These are phyloP conservation scores for Entoloma clypeatum DNA, from an alignment of 1,284 basidiomycete species.

Conservation along the genomic window DNA sequence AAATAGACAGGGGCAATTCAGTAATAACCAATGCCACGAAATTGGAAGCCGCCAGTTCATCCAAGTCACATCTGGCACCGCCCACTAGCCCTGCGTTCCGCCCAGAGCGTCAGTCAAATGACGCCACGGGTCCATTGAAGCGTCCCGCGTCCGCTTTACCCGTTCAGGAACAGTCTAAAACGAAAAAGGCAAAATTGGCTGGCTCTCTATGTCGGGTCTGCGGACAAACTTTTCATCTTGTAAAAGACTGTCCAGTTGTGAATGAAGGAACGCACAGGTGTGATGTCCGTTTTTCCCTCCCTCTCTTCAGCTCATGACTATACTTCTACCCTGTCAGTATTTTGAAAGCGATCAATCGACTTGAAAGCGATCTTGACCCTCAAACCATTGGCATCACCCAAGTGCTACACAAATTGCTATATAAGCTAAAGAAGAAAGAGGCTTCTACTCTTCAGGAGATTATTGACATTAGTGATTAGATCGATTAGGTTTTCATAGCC, in stretches of 20 bases:
- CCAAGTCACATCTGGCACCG: no score
- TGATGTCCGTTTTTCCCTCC: slow-evolving; percentile 10
- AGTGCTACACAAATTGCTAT: slow-evolving; percentile 42
- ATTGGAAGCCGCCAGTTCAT: no score
- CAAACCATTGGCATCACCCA: slow-evolving; percentile 35
- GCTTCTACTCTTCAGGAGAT: neutral
- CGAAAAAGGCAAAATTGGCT: slow-evolving; percentile 37
- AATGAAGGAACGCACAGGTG: slow-evolving; percentile 49
- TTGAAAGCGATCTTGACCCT: slow-evolving; percentile 42
- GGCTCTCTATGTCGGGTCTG: slow-evolving; percentile 44
- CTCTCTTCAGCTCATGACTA: neutral
- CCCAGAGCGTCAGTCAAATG: slow-evolving; percentile 11
- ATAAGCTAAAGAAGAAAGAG: slow-evolving; percentile 38
- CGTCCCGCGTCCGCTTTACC: slow-evolving; percentile 22
- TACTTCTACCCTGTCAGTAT: slow-evolving; percentile 30
- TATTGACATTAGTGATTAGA: slow-evolving; percentile 5
- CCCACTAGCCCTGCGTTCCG: no score
- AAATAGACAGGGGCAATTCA: no score
- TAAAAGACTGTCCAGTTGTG: slow-evolving; percentile 52
- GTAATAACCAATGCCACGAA: no score
- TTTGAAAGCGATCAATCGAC: slow-evolving; percentile 41
- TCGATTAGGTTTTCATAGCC: slow-evolving; percentile 6
- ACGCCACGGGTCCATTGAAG: slow-evolving; percentile 23
- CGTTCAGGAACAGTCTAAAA: slow-evolving; percentile 18
- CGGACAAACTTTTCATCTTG: slow-evolving; percentile 30